These are phyloP conservation scores for Bjerkandera adusta DNA, from an alignment of 1,284 basidiomycete genomes.

Conservation along the genomic window DNA sequence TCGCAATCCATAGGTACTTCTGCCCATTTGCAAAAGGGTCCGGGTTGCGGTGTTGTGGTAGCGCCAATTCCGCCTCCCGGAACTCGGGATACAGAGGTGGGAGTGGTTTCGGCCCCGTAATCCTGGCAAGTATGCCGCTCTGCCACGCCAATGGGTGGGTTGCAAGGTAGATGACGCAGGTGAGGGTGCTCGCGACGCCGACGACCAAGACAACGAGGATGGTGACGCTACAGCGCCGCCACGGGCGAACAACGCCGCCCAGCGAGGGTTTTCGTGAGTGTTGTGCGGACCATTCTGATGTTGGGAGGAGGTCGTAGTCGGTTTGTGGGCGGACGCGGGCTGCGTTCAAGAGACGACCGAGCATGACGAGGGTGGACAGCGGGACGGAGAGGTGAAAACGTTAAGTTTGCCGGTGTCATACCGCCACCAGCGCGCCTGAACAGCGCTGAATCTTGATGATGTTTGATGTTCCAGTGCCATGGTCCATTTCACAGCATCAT, in stretches of 20 bases:
- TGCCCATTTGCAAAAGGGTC: slow-evolving; percentile 1
- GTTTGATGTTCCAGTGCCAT: too few species aligned
- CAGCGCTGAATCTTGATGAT: too few species aligned
- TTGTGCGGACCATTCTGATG: slow-evolving; percentile 1
- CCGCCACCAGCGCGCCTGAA: too few species aligned
- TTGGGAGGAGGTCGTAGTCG: slow-evolving; percentile 2
- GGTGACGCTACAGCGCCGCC: not conserved
- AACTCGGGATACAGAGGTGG: slow-evolving; percentile 49
- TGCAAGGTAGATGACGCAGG: too few species aligned
- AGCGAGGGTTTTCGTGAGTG: not conserved
- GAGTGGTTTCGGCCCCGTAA: not conserved
- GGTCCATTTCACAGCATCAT: too few species aligned
- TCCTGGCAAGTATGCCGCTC: too few species aligned
- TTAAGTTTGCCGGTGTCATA: too few species aligned
- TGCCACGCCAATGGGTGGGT: too few species aligned
- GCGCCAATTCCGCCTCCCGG: slow-evolving; percentile 38
- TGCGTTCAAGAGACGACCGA: not conserved
- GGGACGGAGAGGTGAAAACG: too few species aligned
- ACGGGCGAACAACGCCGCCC: not conserved
- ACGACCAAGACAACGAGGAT: not conserved
- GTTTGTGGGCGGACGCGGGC: not conserved
- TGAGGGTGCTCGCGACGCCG: too few species aligned
- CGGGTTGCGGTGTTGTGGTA: slow-evolving; percentile 41
- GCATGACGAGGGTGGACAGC: slow-evolving; percentile 13
- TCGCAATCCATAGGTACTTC: slow-evolving; percentile 15